Evolutionary conservation across 768 basidiomycete species (phyloP).

Genomic region (Suillus sp.): DNA sequence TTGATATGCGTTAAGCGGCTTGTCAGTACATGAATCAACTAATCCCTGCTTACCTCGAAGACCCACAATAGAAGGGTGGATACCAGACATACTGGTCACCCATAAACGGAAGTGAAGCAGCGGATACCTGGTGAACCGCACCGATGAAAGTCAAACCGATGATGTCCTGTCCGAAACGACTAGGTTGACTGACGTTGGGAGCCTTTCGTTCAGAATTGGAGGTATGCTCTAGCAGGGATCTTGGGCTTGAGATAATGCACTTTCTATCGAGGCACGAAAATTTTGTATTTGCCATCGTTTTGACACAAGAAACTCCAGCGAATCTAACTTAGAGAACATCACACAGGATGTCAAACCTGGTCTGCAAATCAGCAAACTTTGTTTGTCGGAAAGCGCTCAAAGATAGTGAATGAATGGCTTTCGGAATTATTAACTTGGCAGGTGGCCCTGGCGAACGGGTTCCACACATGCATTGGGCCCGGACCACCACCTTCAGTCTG

Average conservation of each 20-base stretch:
- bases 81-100: not conserved
- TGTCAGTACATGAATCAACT: not conserved
- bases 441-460: not conserved
- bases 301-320: not conserved
- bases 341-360: not conserved
- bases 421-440: not conserved
- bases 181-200: not conserved
- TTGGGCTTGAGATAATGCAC: not conserved
- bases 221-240: not conserved
- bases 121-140: not conserved
- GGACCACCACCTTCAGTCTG: too few species aligned
- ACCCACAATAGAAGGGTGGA: not conserved
- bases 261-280: not conserved
- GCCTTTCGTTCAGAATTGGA: not conserved
- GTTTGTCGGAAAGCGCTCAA: not conserved
- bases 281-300: not conserved
- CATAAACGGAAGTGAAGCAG: conserved; percentile 2
- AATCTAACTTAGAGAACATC: not conserved
- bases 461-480: not conserved
- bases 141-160: not conserved
- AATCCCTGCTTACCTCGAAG: not conserved
- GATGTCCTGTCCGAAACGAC: not conserved
- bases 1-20: conserved; percentile 1
- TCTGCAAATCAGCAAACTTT: not conserved
- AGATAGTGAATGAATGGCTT: not conserved